Conservation (phyloP, 106 monocot genomes). For the Acorus calamus region DNA sequence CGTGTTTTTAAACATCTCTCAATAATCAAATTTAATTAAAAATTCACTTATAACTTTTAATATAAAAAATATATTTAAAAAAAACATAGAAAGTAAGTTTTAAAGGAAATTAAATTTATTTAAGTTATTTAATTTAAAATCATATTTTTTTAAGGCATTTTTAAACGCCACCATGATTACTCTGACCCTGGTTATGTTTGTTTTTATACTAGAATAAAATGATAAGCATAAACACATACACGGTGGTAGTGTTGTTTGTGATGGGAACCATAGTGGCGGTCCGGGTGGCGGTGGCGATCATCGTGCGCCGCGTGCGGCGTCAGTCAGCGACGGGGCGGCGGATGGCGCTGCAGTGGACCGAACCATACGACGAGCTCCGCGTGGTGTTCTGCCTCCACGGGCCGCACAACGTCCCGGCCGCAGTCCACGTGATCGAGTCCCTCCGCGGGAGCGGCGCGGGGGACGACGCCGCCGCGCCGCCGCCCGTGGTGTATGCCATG, state of each 20-base stretch:
- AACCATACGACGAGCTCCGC: conserved; percentile 20
- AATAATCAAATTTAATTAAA: too few species aligned
- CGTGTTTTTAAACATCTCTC: too few species aligned
- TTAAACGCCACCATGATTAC: too few species aligned
- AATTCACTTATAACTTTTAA: too few species aligned
- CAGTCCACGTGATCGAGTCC: conserved; percentile 38
- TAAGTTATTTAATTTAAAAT: too few species aligned
- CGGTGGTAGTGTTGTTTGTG: conserved; percentile 22
- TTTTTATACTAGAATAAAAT: neutral
- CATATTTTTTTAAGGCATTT: too few species aligned
- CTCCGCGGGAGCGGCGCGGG: conserved; percentile 15
- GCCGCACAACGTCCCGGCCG: conserved; percentile 30
- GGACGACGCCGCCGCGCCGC: neutral
- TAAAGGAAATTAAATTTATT: too few species aligned
- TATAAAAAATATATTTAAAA: too few species aligned
- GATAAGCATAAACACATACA: conserved; percentile 14
- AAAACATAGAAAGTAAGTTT: too few species aligned
- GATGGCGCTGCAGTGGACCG: conserved; percentile 48
- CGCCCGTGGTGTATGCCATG: conserved; percentile 30
- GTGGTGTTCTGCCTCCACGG: conserved; percentile 47
- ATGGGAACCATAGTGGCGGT: conserved; percentile 22
- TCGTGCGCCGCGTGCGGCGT: conserved; percentile 19
- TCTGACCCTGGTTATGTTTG: too few species aligned
- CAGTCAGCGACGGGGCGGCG: conserved; percentile 4
- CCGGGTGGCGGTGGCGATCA: conserved; percentile 25